These are phyloP conservation scores for Apophysomyces trapeziformis DNA, from an alignment of 371 early-diverging fungal species.

Conservation along the genomic window DNA sequence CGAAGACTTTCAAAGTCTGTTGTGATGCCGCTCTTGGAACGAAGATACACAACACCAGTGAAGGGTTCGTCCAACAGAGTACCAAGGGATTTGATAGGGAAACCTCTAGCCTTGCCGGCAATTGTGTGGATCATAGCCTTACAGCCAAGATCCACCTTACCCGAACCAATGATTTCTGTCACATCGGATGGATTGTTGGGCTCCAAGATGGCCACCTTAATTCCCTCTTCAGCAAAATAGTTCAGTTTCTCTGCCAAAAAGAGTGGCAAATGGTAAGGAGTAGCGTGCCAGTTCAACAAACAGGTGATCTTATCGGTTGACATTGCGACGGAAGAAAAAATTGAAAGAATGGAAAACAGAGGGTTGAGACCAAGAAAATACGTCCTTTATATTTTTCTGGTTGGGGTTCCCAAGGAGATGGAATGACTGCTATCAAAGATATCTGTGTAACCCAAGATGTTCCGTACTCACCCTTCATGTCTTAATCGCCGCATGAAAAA, in stretches of 20 bases:
- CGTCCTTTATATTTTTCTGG: background rate
- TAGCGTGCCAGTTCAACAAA: conserved; percentile 65
- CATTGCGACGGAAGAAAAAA: conserved; percentile 18
- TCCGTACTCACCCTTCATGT: too few species aligned
- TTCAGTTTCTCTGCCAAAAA: conserved; percentile 66
- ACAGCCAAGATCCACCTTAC: conserved; percentile 65
- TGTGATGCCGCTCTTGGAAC: conserved; percentile 58
- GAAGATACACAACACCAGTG: conserved; percentile 67
- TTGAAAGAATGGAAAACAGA: background rate
- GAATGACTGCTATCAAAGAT: background rate
- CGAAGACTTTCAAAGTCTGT: conserved; percentile 56
- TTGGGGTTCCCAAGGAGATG: background rate
- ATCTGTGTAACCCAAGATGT: background rate
- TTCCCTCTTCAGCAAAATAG: conserved; percentile 63
- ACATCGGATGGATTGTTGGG: conserved; percentile 70
- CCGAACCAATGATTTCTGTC: conserved; percentile 69
- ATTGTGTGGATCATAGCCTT: conserved; percentile 80
- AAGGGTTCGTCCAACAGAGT: conserved; percentile 72
- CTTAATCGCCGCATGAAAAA: too few species aligned
- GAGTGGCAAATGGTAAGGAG: conserved; percentile 69
- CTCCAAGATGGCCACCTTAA: conserved; percentile 70
- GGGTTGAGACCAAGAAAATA: background rate
- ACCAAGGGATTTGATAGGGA: conserved; percentile 67
- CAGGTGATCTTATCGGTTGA: conserved; percentile 63
- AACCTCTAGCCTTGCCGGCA: conserved; percentile 69